These are phyloP conservation scores for Scheffersomyces lignosus DNA, from an alignment of 805 yeast species.

Conservation along the genomic window DNA sequence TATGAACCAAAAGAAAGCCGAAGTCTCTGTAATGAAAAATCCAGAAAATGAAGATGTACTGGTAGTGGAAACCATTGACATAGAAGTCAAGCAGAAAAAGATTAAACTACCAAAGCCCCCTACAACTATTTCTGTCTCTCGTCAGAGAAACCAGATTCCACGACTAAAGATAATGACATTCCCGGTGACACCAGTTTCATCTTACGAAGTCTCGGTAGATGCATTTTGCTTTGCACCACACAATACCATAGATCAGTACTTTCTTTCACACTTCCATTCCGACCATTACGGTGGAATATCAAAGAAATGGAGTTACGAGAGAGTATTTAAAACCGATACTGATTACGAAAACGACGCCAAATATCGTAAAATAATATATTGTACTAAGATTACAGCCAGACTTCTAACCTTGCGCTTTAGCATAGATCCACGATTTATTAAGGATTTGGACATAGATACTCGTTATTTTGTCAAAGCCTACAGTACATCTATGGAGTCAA, in stretches of 20 bases:
- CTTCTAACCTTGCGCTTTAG: constrained; percentile 56
- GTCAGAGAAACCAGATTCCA: constrained; percentile 46
- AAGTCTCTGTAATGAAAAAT: constrained; percentile 7
- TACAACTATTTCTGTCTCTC: constrained; percentile 14
- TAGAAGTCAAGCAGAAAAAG: constrained; percentile 3
- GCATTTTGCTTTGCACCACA: constrained; percentile 58
- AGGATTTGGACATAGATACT: constrained; percentile 39
- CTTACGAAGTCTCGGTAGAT: constrained; percentile 57
- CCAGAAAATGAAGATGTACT: constrained; percentile 7
- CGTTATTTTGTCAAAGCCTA: constrained; percentile 28
- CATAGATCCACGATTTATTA: constrained; percentile 50
- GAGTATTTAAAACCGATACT: constrained; percentile 29
- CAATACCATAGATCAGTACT: constrained; percentile 49
- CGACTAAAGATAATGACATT: constrained; percentile 53
- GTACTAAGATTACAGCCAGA: constrained; percentile 68
- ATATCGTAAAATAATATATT: constrained; percentile 62
- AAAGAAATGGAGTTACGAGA: constrained; percentile 63
- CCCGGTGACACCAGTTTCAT: constrained; percentile 14
- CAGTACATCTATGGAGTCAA: constrained; percentile 2
- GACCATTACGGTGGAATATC: constrained; percentile 91
- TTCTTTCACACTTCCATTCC: constrained; percentile 83
- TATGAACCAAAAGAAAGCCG: constrained; percentile 10
- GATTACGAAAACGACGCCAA: constrained; percentile 22
- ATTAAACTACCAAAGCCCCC: constrained; percentile 7
- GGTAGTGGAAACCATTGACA: not conserved